Conservation (phyloP, 257 asterid genomes). For the Przewalskia tangutica region DNA sequence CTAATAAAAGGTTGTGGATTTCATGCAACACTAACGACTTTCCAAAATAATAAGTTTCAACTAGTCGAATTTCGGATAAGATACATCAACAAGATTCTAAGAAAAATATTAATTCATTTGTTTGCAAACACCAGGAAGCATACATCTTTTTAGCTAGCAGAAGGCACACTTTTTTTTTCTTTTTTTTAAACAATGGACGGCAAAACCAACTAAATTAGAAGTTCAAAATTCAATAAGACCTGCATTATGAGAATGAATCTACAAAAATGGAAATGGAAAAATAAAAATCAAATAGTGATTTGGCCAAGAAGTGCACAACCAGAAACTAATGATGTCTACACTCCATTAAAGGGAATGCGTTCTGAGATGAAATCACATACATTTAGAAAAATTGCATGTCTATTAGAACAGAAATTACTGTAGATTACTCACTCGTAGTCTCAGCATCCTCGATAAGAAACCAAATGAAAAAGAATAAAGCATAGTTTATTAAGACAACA, state of each 20-base stretch:
- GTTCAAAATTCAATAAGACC: background rate
- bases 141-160: background rate
- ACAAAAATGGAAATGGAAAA: background rate
- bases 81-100: background rate
- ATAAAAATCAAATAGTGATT: background rate
- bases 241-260: background rate
- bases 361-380: background rate
- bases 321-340: background rate
- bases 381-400: background rate
- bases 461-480: background rate
- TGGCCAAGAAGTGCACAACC: background rate
- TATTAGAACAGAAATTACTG: background rate
- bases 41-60: background rate
- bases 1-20: background rate
- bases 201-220: background rate
- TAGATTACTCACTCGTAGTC: background rate
- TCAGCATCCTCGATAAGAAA: background rate
- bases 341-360: background rate
- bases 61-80: background rate
- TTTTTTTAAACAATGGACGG: background rate
- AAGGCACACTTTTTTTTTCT: background rate
- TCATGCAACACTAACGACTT: background rate
- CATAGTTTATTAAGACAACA: background rate
- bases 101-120: background rate
- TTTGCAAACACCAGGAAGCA: background rate